These are phyloP conservation scores for Suillus brevipes DNA, from an alignment of 768 basidiomycete genomes.

Conservation along the genomic window DNA sequence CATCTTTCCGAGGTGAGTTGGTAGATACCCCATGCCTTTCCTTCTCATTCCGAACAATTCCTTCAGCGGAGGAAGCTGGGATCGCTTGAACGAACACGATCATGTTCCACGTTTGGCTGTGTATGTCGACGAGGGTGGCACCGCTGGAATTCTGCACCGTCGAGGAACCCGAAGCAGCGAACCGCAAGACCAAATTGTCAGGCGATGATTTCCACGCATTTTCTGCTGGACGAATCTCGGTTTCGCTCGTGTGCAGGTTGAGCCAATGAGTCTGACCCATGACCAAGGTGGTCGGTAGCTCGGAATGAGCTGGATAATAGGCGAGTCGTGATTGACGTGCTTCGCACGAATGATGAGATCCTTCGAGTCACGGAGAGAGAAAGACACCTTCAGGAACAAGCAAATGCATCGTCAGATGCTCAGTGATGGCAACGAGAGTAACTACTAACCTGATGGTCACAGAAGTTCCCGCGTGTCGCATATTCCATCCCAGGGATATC, in stretches of 20 bases:
- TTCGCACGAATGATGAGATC: conserved; percentile 23
- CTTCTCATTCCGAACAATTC: conserved; percentile 37
- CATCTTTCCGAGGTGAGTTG: conserved; percentile 44
- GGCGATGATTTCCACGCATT: too few relatives aligned
- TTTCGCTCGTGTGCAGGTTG: too few relatives aligned
- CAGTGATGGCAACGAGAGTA: background rate
- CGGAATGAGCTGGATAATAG: conserved; percentile 26
- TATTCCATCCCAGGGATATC: conserved; percentile 28
- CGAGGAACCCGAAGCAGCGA: conserved; percentile 10
- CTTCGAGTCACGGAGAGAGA: conserved; percentile 15
- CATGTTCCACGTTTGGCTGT: conserved; percentile 27
- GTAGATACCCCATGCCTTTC: conserved; percentile 37
- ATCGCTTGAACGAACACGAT: conserved; percentile 5
- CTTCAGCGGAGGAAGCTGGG: too few relatives aligned
- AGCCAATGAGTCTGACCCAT: too few relatives aligned
- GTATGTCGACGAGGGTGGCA: too few relatives aligned
- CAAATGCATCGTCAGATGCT: background rate
- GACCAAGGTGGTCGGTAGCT: conserved; percentile 9
- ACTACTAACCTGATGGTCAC: conserved; percentile 22
- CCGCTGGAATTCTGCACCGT: conserved; percentile 8
- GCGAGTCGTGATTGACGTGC: background rate
- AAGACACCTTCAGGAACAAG: conserved; percentile 22
- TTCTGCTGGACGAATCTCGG: too few relatives aligned
- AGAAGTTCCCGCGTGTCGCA: conserved; percentile 18
- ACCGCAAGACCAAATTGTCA: conserved; percentile 29